Base-by-base conservation (phyloP, 2,329 filamentous ascomycete species). In the Scortechinia acanthostroma region DNA sequence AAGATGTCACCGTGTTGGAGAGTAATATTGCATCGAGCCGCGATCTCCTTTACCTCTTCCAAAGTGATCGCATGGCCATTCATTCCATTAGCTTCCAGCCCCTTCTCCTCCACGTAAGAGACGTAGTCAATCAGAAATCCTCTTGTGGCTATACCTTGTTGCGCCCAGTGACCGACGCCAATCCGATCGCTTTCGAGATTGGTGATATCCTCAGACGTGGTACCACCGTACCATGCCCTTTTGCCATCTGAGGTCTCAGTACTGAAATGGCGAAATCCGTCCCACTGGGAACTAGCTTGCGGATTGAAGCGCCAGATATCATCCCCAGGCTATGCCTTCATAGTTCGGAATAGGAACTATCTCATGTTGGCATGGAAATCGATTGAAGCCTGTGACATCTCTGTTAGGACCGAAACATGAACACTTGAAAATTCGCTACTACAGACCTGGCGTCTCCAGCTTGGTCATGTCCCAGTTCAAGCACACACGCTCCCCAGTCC, bases 1-100 rank as follows among this genome's bases (percentile, higher is more conserved):
- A 82, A 62, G 22, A 82, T 74, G 47, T 82, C 77, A 14, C 77
- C 77, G 2, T 56, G 55, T 4, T 58, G 61, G 37, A 76, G 65
- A 1, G 58, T 55, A 0, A 67, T 64, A 17, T 63, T 61, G 50
- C 75, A 64, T 35, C 61, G 61, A 46, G 58, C 54, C 1, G 70
- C 69, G 4, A 76, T 62, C 20, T 63, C 58, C 43, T 69, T 56
- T 1, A 80, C 58, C 1, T 61, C 58, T 0, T 57, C 55, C 1
- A 71, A 53, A 0, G 70, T 60, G 43, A 80, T 76, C 1, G 60
- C 52, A 5, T 58, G 58, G 1, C 64, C 56, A 20, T 62, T 53
- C 46, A 74, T 69, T 2, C 63, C 55, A 1, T 63, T 59, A 15
- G 68, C 50, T 2, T 51, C n/a, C 16, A 64, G 51, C 6, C 57